Percentiles rank a stretch among this genome's conserved stretches.
These are phyloP conservation scores for Plasmodium reichenowi DNA, from an alignment of 169 alveolate species.

Conservation along the genomic window DNA sequence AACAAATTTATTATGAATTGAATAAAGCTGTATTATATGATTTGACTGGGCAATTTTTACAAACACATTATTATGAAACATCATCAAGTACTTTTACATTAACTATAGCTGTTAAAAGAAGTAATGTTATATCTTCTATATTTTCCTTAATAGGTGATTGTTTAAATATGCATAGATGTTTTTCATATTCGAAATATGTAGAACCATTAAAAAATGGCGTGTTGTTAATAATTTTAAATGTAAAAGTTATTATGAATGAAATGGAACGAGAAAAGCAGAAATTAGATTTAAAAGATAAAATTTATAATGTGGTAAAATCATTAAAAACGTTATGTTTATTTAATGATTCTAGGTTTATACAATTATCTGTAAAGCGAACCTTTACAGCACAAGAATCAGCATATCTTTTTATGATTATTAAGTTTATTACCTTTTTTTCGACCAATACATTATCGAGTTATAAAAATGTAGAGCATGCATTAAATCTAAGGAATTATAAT, in stretches of 20 bases:
- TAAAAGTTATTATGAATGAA: slow-evolving; percentile 14
- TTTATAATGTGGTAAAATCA: slow-evolving; percentile 30
- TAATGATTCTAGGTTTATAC: slow-evolving; percentile 44
- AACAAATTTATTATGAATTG: slow-evolving; percentile 82
- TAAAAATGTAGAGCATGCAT: slow-evolving; percentile 60
- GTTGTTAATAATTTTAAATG: slow-evolving; percentile 41
- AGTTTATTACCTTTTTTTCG: slow-evolving; percentile 52
- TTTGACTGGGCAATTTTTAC: slow-evolving; percentile 81
- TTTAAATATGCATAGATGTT: slow-evolving; percentile 86
- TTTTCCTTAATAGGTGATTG: slow-evolving; percentile 87
- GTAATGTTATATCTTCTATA: slow-evolving; percentile 81
- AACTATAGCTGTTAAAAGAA: slow-evolving; percentile 87
- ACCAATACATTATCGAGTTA: slow-evolving; percentile 56
- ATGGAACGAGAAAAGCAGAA: slow-evolving; percentile 6
- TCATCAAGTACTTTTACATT: slow-evolving; percentile 78
- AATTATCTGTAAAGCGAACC: slow-evolving; percentile 53
- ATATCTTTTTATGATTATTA: slow-evolving; percentile 34
- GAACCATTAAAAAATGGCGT: slow-evolving; percentile 84
- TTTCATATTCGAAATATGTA: slow-evolving; percentile 86
- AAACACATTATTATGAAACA: slow-evolving; percentile 78
- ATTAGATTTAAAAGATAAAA: background rate
- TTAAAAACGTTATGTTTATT: slow-evolving; percentile 49
- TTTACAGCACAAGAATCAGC: slow-evolving; percentile 72
- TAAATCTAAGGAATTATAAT: slow-evolving; percentile 13
- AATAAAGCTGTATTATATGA: slow-evolving; percentile 81